These are phyloP conservation scores for Cyphellophora europaea DNA, from an alignment of 2,329 filamentous ascomycete genomes.

Conservation along the genomic window DNA sequence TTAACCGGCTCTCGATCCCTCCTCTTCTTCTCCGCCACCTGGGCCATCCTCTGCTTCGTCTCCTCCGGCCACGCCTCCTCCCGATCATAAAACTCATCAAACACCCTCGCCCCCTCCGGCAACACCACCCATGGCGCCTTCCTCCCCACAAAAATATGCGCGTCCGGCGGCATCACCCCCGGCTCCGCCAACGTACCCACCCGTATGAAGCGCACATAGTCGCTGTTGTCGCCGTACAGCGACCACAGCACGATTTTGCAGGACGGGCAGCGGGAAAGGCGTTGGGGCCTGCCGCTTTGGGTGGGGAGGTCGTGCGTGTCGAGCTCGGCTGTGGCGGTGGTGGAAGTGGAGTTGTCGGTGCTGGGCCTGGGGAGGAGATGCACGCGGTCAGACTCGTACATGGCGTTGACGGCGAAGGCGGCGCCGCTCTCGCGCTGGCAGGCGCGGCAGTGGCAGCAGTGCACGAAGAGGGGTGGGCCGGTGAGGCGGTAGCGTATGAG, in stretches of 20 bases:
- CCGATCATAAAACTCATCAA: conserved; percentile 28
- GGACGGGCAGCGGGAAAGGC: conserved; percentile 32
- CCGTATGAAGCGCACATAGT: conserved; percentile 29
- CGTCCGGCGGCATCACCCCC: conserved; percentile 31
- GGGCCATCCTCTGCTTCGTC: conserved; percentile 20
- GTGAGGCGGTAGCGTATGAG: conserved; percentile 5
- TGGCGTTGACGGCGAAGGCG: conserved; percentile 14
- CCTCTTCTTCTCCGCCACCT: neutral
- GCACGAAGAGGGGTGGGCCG: conserved; percentile 6
- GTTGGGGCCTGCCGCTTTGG: conserved; percentile 32
- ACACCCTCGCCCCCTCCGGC: conserved; percentile 27
- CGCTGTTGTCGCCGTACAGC: conserved; percentile 28
- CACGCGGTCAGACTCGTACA: conserved; percentile 22
- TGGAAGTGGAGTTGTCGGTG: no score
- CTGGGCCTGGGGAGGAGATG: conserved; percentile 22
- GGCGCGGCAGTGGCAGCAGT: conserved; percentile 15
- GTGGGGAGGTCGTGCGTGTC: conserved; percentile 27
- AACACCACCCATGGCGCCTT: conserved; percentile 31
- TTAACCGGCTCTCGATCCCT: neutral
- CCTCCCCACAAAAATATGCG: conserved; percentile 35
- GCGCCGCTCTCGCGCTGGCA: conserved; percentile 13
- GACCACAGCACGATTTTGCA: conserved; percentile 35
- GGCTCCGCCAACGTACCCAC: conserved; percentile 36
- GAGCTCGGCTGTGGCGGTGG: conserved; percentile 8
- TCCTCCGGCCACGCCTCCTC: conserved; percentile 26